Conservation (phyloP, 164 flowering plant species). For the Umbellularia californica region DNA sequence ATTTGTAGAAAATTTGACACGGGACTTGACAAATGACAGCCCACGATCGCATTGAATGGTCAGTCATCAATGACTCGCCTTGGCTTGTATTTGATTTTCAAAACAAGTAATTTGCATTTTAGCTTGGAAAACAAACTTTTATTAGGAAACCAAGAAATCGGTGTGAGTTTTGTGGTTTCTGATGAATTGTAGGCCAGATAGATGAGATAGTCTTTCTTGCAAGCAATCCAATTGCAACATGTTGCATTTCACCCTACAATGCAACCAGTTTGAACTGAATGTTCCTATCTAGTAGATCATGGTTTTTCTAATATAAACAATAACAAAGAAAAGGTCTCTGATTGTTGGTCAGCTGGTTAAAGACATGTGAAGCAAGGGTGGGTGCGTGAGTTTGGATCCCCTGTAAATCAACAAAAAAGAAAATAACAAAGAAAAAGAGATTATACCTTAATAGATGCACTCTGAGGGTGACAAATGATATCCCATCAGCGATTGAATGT, state of each 20-base stretch:
- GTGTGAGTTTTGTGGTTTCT: not conserved
- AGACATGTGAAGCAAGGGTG: no score
- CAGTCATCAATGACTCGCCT: not conserved
- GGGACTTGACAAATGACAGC: no score
- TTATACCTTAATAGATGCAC: slow-evolving; percentile 84
- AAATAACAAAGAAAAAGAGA: slow-evolving; percentile 6
- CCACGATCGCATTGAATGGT: not conserved
- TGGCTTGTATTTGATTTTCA: not conserved
- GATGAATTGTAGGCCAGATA: not conserved
- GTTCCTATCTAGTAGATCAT: not conserved
- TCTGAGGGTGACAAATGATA: slow-evolving; percentile 38
- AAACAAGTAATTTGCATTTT: not conserved
- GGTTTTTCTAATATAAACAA: not conserved
- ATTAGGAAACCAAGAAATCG: no score
- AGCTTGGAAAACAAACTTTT: no score
- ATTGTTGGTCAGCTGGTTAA: no score
- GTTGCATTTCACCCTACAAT: not conserved
- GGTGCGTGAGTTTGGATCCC: no score
- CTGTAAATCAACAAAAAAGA: no score
- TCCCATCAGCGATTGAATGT: not conserved
- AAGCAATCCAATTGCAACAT: not conserved
- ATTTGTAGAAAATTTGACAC: no score
- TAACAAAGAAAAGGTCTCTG: not conserved
- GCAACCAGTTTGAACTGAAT: not conserved
- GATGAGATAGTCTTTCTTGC: not conserved